These are phyloP conservation scores for Ganoderma sinense DNA, from an alignment of 1,284 basidiomycete species.

Conservation along the genomic window DNA sequence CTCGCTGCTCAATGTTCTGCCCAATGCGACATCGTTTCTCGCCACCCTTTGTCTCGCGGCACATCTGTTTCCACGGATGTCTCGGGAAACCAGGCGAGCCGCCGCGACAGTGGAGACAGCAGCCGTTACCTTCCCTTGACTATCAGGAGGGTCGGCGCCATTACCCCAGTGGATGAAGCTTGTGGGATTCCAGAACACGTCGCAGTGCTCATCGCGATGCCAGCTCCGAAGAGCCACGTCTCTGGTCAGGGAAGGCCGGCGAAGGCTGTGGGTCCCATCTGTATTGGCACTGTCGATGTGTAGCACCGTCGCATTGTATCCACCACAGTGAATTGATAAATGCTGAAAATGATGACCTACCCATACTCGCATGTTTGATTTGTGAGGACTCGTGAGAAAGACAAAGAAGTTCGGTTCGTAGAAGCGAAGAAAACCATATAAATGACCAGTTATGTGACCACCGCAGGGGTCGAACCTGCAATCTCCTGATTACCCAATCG, in stretches of 20 bases:
- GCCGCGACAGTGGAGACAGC: not conserved
- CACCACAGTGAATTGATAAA: not conserved
- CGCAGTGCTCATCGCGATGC: constrained; percentile 4
- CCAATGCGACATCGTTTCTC: not conserved
- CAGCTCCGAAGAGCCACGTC: not conserved
- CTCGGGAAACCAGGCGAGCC: not conserved
- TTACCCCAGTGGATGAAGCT: not conserved
- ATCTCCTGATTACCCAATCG: constrained; percentile 50
- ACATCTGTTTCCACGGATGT: not conserved
- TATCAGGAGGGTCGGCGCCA: not conserved
- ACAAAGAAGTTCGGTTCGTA: too few species aligned
- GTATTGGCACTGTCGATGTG: not conserved
- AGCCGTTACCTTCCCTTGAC: not conserved
- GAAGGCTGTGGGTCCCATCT: not conserved
- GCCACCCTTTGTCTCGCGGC: not conserved
- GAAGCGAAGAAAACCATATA: too few species aligned
- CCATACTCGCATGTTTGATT: not conserved
- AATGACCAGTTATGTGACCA: too few species aligned
- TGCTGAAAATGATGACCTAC: not conserved
- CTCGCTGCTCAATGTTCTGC: not conserved
- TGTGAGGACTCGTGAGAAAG: not conserved
- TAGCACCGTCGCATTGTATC: not conserved
- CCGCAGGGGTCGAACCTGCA: constrained; percentile 59
- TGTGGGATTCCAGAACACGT: not conserved
- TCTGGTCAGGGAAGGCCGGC: not conserved